phyloP scores from a whole-genome alignment of 176 grass and related monocot genomes.

The Aegilops longissima region DNA sequence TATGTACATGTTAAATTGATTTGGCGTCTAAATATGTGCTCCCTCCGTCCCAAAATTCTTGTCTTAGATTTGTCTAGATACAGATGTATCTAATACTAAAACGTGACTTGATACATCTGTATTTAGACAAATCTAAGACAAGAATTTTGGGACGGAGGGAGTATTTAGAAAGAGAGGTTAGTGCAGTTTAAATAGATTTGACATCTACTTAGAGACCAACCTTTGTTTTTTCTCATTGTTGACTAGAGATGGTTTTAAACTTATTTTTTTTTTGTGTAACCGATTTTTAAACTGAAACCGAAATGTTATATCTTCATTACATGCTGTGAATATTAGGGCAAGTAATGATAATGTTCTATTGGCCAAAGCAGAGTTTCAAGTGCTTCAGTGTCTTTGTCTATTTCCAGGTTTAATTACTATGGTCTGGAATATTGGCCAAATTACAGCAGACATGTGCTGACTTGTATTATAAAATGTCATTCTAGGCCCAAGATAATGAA shows the following conservation, averaged over 20 bases:
- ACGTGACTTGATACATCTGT: too few relatives aligned
- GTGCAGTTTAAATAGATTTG: too few relatives aligned
- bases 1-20: not conserved
- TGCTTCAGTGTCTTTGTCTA: not conserved
- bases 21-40: not conserved
- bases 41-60: too few relatives aligned
- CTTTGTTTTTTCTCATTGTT: too few relatives aligned
- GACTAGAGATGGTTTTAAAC: not conserved
- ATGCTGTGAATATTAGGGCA: not conserved
- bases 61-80: too few relatives aligned
- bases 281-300: not conserved
- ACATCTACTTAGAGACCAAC: too few relatives aligned
- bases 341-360: not conserved
- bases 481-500: not conserved
- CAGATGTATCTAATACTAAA: too few relatives aligned
- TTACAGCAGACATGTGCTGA: not conserved
- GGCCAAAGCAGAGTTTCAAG: not conserved
- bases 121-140: too few relatives aligned
- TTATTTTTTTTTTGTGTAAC: not conserved
- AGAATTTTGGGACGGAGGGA: too few relatives aligned
- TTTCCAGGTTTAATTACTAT: not conserved
- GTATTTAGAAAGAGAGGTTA: too few relatives aligned
- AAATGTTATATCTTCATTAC: not conserved
- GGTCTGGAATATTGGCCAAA: not conserved
- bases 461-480: not conserved